Base-by-base conservation (phyloP, 176 grass and related monocot genomes). In the Carex scoparia region DNA sequence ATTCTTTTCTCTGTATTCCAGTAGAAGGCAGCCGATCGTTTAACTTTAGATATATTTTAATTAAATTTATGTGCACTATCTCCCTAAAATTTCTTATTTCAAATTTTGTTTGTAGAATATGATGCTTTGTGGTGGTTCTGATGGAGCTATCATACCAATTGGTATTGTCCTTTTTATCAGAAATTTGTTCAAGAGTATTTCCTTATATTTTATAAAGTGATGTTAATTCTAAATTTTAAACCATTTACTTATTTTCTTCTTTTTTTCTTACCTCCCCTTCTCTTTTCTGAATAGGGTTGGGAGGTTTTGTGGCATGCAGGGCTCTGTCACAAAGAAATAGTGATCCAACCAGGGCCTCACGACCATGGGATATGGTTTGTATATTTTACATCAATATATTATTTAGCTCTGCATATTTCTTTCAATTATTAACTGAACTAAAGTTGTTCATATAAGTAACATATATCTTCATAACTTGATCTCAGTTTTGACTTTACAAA, bases 101-200 rank as follows among this genome's bases (percentile, higher is more conserved):
- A 42, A 49, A 32, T 64, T 58, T 28, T 81, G 10, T 82, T 83
- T 99, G 62, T 67, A 99, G 97, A 91, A 99, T 82, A 76, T 96
- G 80, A 99, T 99, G 97, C 97, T 99, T 80, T 99, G 97, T 78
- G 97, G 97, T 92, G 97, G 97, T 84, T 99, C 97, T 89, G 97
- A 99, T 91, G 91, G 93, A 59, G 91, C 93, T 3, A 84, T 99
- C 65, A 94, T 99, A 84, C 97, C 97, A 57, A 99, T 96, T 79
- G 97, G 97, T 99, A 76, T n/a, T 10, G 75, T 35, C 61, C 40
- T 53, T 33, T 69, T 10, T 71, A 61, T n/a, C 76, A 56, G 74
- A 42, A 63, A 60, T 77, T 79, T 23, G 71, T 81, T 40, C 46
- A 42, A 27, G 53, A 27, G 14, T 71, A 18, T 80, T 83, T 79